Conservation (phyloP, 164 flowering plant genomes). For the Vitis amurensis region DNA sequence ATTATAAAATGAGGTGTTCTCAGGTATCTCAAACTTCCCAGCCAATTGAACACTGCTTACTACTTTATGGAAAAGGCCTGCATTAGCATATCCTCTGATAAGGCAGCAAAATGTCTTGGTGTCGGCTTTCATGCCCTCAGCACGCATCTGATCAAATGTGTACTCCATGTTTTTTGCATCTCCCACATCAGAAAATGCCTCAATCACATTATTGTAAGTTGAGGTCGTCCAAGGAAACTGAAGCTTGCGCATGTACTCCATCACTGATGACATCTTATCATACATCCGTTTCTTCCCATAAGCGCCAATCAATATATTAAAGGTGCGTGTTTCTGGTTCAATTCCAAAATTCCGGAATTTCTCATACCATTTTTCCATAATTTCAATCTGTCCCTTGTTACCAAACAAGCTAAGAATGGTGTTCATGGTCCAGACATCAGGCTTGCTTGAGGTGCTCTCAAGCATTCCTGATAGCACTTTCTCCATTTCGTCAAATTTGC, state of each 20-base stretch:
- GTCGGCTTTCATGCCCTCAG: constrained; percentile 87
- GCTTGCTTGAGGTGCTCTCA: constrained; percentile 58
- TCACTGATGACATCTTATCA: constrained; percentile 95
- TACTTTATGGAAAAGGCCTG: constrained; percentile 84
- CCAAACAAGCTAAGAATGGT: constrained; percentile 79
- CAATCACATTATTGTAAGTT: constrained; percentile 89
- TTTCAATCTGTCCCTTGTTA: constrained; percentile 78
- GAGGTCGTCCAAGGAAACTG: constrained; percentile 93
- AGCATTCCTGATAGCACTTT: constrained; percentile 75
- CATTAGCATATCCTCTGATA: constrained; percentile 84
- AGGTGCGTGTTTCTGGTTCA: constrained; percentile 90
- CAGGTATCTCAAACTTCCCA: constrained; percentile 76
- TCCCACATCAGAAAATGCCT: constrained; percentile 87
- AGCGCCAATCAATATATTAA: constrained; percentile 90
- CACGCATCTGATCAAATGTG: constrained; percentile 91
- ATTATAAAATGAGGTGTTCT: constrained; percentile 74
- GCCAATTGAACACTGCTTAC: constrained; percentile 72
- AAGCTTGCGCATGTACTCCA: constrained; percentile 97
- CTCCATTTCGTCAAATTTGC: constrained; percentile 83
- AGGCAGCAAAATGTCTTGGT: constrained; percentile 93
- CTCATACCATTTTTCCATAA: constrained; percentile 97
- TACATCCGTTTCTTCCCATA: constrained; percentile 93
- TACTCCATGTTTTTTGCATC: constrained; percentile 91
- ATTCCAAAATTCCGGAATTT: constrained; percentile 86
- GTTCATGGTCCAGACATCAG: constrained; percentile 99